A percentile compares a stretch with the other conserved stretches of the same genome.
phyloP scores from a whole-genome alignment of 345 rosid genomes.

The Theobroma cacao region DNA sequence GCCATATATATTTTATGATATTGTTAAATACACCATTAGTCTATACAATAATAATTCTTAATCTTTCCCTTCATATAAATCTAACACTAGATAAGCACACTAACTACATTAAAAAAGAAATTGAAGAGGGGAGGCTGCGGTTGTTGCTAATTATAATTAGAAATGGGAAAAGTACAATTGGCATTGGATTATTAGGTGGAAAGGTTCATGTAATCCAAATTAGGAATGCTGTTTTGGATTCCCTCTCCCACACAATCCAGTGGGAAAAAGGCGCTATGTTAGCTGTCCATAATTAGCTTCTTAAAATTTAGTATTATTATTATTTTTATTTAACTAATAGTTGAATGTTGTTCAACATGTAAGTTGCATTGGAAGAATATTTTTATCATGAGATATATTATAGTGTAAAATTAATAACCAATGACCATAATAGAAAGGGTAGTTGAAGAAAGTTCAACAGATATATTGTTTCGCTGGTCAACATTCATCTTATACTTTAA shows the following conservation, averaged over 20 bases:
- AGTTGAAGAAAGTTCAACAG: neutral
- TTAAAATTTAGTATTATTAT: neutral
- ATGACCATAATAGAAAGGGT: neutral
- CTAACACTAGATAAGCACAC: neutral
- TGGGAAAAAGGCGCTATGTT: neutral
- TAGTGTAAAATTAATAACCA: neutral
- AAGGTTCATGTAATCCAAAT: neutral
- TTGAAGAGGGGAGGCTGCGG: neutral
- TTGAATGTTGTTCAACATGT: neutral
- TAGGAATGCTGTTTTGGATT: neutral
- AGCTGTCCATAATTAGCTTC: neutral
- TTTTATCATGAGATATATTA: neutral
- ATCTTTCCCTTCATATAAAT: neutral
- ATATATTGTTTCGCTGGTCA: neutral
- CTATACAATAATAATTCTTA: neutral
- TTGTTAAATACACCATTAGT: neutral
- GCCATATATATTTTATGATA: neutral
- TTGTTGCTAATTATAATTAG: neutral
- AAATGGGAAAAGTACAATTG: neutral
- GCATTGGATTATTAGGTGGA: neutral
- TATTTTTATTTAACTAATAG: neutral
- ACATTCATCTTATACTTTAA: neutral
- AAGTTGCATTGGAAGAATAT: neutral
- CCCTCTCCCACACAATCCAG: neutral
- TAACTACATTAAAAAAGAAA: neutral